Evolutionary conservation across 192 early-diverging fungal species (phyloP).

Genomic region (Chytriomyces sp.): DNA sequence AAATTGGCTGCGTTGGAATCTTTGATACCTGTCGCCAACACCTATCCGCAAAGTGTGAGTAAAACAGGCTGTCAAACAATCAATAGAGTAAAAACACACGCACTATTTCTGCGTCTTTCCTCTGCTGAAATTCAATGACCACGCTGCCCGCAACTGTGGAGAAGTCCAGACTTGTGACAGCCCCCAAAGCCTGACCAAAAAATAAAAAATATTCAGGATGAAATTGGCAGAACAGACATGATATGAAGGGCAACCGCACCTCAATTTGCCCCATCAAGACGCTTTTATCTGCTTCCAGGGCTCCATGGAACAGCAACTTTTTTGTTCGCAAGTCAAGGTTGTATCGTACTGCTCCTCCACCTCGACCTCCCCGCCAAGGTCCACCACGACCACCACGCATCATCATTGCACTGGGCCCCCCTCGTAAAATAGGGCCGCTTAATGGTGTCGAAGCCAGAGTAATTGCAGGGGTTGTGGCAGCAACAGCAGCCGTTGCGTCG

Average conservation of each 20-base stretch:
- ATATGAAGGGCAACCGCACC: constrained; percentile 43
- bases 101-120: constrained; percentile 66
- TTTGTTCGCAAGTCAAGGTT: constrained; percentile 75
- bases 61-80: neutral
- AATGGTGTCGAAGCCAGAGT: constrained; percentile 36
- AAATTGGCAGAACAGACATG: neutral
- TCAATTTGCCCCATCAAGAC: constrained; percentile 68
- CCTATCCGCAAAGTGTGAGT: constrained; percentile 2
- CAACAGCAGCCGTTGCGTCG: constrained; percentile 33
- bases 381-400: constrained; percentile 59
- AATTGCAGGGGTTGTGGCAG: constrained; percentile 20
- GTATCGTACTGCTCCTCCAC: constrained; percentile 52
- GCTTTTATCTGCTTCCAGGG: constrained; percentile 48
- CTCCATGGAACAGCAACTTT: constrained; percentile 67
- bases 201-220: neutral
- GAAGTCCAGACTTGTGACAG: constrained; percentile 51
- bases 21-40: constrained; percentile 4
- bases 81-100: neutral
- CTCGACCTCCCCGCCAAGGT: constrained; percentile 48
- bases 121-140: constrained; percentile 59
- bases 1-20: constrained; percentile 12
- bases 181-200: constrained; percentile 49
- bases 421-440: constrained; percentile 29
- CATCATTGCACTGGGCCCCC: constrained; percentile 17
- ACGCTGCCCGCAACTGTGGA: constrained; percentile 49